phyloP scores from a whole-genome alignment of 1,139 yeast genomes.

The Fermentozyma sake region DNA sequence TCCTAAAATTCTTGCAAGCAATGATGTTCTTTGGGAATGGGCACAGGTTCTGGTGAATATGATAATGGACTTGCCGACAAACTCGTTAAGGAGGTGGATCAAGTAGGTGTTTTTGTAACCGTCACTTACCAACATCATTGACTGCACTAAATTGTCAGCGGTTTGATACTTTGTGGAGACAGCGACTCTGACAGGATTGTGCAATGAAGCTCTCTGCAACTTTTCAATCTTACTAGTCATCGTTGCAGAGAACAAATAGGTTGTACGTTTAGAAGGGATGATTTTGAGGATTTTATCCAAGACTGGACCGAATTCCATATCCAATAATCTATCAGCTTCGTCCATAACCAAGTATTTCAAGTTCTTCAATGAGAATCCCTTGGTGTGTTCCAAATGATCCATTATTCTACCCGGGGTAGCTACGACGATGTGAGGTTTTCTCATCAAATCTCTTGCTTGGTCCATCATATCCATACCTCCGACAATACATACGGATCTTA shows the following conservation, averaged over 20 bases:
- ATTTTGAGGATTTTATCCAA: constrained; percentile 79
- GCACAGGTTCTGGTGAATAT: constrained; percentile 94
- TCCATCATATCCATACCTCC: constrained; percentile 99
- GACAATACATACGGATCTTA: constrained; percentile 79
- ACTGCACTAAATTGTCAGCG: constrained; percentile 86
- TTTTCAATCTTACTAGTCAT: constrained; percentile 95
- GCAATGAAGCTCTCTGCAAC: constrained; percentile 86
- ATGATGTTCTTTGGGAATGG: constrained; percentile 86
- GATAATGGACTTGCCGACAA: constrained; percentile 80
- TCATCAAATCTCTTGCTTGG: constrained; percentile 88
- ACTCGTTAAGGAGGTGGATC: constrained; percentile 77
- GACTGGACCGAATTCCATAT: constrained; percentile 96
- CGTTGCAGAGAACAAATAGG: constrained; percentile 91
- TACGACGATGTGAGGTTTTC: constrained; percentile 90
- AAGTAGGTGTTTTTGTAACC: constrained; percentile 88
- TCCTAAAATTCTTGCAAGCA: constrained; percentile 75
- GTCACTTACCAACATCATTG: constrained; percentile 87
- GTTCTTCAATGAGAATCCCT: constrained; percentile 80
- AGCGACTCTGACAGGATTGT: constrained; percentile 86
- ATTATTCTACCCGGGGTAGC: constrained; percentile 96
- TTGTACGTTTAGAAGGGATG: constrained; percentile 81
- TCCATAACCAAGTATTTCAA: constrained; percentile 88
- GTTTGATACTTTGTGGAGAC: constrained; percentile 88
- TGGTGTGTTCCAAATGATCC: constrained; percentile 94
- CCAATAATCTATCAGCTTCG: constrained; percentile 93